These are phyloP conservation scores for Lachancea mirantina DNA, from an alignment of 805 yeast genomes.

Conservation along the genomic window DNA sequence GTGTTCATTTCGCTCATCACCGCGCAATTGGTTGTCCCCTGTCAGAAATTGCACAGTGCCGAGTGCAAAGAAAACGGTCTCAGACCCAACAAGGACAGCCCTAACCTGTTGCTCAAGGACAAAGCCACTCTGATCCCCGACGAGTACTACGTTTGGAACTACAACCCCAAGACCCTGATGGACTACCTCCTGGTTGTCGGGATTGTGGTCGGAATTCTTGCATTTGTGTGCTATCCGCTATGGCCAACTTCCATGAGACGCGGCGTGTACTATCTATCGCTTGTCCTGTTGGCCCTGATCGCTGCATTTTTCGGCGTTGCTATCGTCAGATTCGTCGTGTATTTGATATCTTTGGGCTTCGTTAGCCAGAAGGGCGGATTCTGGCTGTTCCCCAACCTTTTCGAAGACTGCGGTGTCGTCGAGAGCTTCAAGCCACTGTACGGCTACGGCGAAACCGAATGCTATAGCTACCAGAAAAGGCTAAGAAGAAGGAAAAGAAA, in stretches of 20 bases:
- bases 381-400: constrained; percentile 94
- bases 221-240: constrained; percentile 76
- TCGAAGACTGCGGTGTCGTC: constrained; percentile 89
- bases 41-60: constrained; percentile 60
- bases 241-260: constrained; percentile 90
- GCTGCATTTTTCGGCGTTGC: constrained; percentile 73
- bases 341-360: constrained; percentile 35
- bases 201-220: constrained; percentile 54
- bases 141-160: constrained; percentile 79
- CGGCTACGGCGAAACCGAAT: constrained; percentile 58
- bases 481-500: constrained; percentile 27
- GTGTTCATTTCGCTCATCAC: constrained; percentile 63
- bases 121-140: constrained; percentile 57
- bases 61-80: constrained; percentile 57
- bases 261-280: constrained; percentile 85
- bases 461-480: constrained; percentile 29
- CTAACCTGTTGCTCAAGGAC: constrained; percentile 48
- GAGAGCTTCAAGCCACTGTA: constrained; percentile 90
- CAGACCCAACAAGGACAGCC: constrained; percentile 55
- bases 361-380: constrained; percentile 55
- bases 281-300: constrained; percentile 65
- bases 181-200: constrained; percentile 35
- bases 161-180: constrained; percentile 52
- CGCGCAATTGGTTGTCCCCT: constrained; percentile 68
- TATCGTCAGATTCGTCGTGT: constrained; percentile 64